Evolutionary conservation across 495 filamentous ascomycete species (phyloP), one percentile per base, ranked within the genome.

Genomic region (Penicillium atrosanguineum): DNA sequence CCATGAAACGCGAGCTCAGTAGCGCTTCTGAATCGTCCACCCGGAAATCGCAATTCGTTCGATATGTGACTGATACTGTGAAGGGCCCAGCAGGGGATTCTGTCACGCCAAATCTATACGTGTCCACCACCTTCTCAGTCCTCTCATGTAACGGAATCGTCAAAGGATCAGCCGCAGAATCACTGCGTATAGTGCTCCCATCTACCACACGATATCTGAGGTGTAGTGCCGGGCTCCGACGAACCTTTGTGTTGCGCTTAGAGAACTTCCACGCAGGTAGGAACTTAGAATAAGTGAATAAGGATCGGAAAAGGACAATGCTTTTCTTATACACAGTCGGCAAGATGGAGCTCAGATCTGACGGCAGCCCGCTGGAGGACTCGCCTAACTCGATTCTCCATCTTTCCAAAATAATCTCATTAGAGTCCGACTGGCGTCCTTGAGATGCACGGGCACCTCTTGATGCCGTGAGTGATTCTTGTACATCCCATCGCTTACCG

Each of bases 311-410:
- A 55, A 97, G 81, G 50, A 97, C 87, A 55, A 98, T 94, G 60
- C 85, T 87, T 72, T 93, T 91, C 75, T 97, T 98, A 77, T 98
- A 98, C 53, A 94, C 85, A 20, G 89, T 93, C 5, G 94, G 91
- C 44, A 97, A 74, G 18, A 82, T 81, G 28, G 83, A 77, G 31
- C 79, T 83, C 59, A 90, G 81, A 57, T 94, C 89, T 29, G 62
- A 58, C 15, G 84, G 78, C 25, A 77, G 67, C 38, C 73, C 65
- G 44, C 77, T 76, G n/a, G 76, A 68, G 15, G 79, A 68, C 56
- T 85, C 72, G 51, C 83, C 87, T 53, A 97, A 75, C 62, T 93
- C 86, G 57, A 98, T 75, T 46, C 72, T 84, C 94, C 94, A 98
- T 42, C 94, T 81, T 70, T 98, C 94, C 62, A 98, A 72, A 47